Base-by-base conservation (phyloP, 495 filamentous ascomycete species). In the Ramalina intermedia region DNA sequence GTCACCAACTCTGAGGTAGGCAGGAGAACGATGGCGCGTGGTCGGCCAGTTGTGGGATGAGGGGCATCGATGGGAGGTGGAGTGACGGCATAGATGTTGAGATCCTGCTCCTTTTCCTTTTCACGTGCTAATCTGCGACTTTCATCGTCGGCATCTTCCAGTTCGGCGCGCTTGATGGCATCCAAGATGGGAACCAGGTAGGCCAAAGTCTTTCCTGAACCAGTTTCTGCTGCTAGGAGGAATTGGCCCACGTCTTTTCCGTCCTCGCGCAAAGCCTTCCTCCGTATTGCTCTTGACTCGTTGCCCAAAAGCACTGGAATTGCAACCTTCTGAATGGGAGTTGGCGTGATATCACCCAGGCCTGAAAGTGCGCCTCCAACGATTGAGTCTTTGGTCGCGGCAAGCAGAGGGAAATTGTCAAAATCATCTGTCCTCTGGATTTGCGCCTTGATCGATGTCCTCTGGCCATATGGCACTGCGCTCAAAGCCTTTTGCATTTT, bases 171-270 rank as follows among this genome's bases (percentile, higher is more conserved):
- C 68, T 96, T 96, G 51, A 96, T 62, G 18, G 82, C 79, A 67
- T 98, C 77, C 35, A 96, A 66, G 16, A 78, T 66, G 1, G 91
- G 93, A 17, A 94, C 59, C 21, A 95, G 64, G 58, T 98, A 98
- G 24, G 91, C 84, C 52, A 98, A 68, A 1, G 91, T 98, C 66
- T 98, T 98, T 47, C 91, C 91, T 2, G 91, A 96, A 9, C 91
- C 91, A 2, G 91, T 98, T 67, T 98, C 91, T 11, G 93, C 91
- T 1, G 93, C 91, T 16, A 98, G 71, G 11, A 98, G 75, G 58
- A 84, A 94, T 53, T 90, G 80, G n/a, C 69, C 63, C 20, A 62
- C 52, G 9, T 64, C 61, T 45, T 63, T 51, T 21, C 64, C 62
- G 1, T 63, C 51, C 52, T 56, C 45, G 29, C 41, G 27, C 26